Evolutionary conservation across 2,329 filamentous ascomycete genomes (phyloP), one percentile per base, ranked within the genome.

Genomic region (Fusarium veterinarium): DNA sequence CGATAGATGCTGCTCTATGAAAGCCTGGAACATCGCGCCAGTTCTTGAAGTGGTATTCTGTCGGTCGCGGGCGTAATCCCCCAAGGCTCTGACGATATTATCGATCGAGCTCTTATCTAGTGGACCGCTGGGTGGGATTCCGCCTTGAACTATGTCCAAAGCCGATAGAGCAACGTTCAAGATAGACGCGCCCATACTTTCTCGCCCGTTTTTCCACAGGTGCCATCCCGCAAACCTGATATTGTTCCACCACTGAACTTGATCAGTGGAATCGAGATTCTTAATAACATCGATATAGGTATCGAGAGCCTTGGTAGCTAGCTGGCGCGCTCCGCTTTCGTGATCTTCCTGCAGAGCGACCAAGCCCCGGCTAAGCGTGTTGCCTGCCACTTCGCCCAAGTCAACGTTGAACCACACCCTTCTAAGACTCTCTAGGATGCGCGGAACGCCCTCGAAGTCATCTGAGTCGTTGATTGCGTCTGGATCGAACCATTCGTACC

Each of bases 101-200:
- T 75, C 60, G 17, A 77, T 17, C 30, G 58, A 49, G n/a, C 45
- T 53, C 5, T 42, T 53, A 33, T 72, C 40, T 4, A 69, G 44
- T n/a, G 48, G 40, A 17, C 28, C 28, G 8, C 57, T 52, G 8
- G 49, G 33, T 8, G 74, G 75, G 14, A 81, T 74, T 48, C 71
- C 80, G 30, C 77, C 51, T 52, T 84, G 80, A 40, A 87, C 80
- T 7, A 76, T 73, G 17, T 80, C 76, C 40, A 92, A 80, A 6
- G 83, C 83, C 17, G 81, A 80, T 9, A 90, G 78, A 14, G 91
- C 65, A 16, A 83, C 83, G 49, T 81, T 84, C 42, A 89, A 82
- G 33, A 91, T 89, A 3, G 90, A 86, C 1, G 90, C 87, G 2
- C 87, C 87, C 90, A 92, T 92, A 77, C 87, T 90, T 69, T 90